These are phyloP conservation scores for Calocybe indica DNA, from an alignment of 768 basidiomycete genomes.

Conservation along the genomic window DNA sequence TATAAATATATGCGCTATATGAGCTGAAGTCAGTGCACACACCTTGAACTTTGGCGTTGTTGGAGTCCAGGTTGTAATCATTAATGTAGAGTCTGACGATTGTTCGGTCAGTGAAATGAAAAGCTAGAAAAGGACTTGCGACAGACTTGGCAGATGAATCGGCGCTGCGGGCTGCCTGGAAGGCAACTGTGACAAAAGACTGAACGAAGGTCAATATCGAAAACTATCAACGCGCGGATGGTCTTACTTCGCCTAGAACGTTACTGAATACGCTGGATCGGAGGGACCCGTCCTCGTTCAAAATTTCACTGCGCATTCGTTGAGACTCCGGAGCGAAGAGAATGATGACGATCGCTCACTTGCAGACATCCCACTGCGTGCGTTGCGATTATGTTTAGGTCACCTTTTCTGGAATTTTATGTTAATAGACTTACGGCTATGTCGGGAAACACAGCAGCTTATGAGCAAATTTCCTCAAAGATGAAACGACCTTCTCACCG, in stretches of 20 bases:
- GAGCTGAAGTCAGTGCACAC: slow-evolving; percentile 7
- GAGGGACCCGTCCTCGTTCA: slow-evolving; percentile 46
- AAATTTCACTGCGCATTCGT: slow-evolving; percentile 31
- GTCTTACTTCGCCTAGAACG: slow-evolving; percentile 36
- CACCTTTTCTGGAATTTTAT: no score
- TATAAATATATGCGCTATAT: background rate
- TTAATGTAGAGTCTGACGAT: slow-evolving; percentile 28
- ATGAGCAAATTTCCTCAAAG: background rate
- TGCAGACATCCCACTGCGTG: slow-evolving; percentile 36
- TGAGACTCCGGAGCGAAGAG: background rate
- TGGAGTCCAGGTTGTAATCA: slow-evolving; percentile 45
- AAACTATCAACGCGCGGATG: background rate
- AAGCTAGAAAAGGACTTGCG: background rate
- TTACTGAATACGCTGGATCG: slow-evolving; percentile 42
- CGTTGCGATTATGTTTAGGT: background rate
- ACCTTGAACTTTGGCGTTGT: slow-evolving; percentile 38
- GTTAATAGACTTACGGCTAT: background rate
- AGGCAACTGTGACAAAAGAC: slow-evolving; percentile 46
- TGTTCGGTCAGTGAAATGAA: background rate
- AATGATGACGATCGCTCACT: slow-evolving; percentile 18
- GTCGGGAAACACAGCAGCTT: no score
- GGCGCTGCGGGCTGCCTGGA: slow-evolving; percentile 40
- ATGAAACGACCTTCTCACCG: slow-evolving; percentile 2
- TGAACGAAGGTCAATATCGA: slow-evolving; percentile 10
- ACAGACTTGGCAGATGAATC: slow-evolving; percentile 42